Conservation (phyloP, 345 rosid genomes). For the Hevea brasiliensis region DNA sequence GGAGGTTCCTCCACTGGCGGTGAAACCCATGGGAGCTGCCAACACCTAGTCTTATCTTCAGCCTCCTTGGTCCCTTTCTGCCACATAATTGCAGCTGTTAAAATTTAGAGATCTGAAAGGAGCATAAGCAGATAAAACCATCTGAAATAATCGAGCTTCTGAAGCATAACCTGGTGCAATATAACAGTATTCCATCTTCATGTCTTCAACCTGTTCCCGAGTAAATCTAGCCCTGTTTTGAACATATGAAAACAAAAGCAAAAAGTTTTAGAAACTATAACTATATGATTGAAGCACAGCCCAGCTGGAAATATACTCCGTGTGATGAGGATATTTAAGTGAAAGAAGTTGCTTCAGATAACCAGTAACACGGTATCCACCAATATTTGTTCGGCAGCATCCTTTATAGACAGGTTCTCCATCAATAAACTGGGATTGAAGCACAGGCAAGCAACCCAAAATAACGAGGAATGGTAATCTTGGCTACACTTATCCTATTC, state of each 20-base stretch:
- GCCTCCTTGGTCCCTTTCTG: conserved; percentile 90
- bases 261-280: neutral
- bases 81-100: conserved; percentile 22
- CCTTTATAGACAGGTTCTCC: conserved; percentile 89
- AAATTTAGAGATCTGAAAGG: conserved; percentile 11
- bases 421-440: conserved; percentile 61
- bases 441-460: conserved; percentile 7
- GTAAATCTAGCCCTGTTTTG: conserved; percentile 65
- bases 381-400: conserved; percentile 79
- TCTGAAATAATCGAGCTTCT: conserved; percentile 79
- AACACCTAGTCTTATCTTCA: conserved; percentile 78
- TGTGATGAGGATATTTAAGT: conserved; percentile 86
- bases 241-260: conserved; percentile 16
- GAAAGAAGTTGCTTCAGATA: conserved; percentile 91
- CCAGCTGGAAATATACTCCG: conserved; percentile 40
- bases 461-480: neutral
- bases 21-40: conserved; percentile 97
- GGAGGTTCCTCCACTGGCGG: conserved; percentile 89
- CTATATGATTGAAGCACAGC: conserved; percentile 14
- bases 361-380: conserved; percentile 90
- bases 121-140: conserved; percentile 11
- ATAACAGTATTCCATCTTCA: conserved; percentile 93
- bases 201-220: conserved; percentile 97
- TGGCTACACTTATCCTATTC: conserved; percentile 1
- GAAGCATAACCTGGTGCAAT: conserved; percentile 70